Evolutionary conservation across 768 basidiomycete species (phyloP), one percentile per base, ranked within the genome.

Genomic region (Pleurotus cornucopiae): DNA sequence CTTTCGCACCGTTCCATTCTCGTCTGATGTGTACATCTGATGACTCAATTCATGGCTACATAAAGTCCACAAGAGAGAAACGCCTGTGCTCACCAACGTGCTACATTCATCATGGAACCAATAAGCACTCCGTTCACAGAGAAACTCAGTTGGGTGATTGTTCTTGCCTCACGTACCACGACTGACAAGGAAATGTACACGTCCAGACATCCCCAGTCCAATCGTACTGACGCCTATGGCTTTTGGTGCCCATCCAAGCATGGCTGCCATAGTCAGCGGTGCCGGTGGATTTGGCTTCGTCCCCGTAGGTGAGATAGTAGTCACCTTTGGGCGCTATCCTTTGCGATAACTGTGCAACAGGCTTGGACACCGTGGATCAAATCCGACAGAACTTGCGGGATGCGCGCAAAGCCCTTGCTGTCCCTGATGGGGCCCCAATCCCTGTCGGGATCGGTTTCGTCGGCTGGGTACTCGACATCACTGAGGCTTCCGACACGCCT

Each of bases 201-300:
- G 12, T 40, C 20, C 20, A 83, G 82, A 69, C 43, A 63, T 80
- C 38, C 65, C 68, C 6, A 68, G 72, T 3, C 85, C 86, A 14
- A 67, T 86, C n/a, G 65, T 86, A 5, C 71, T 72, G 2, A 77
- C 83, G 2, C 79, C 85, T 0, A 87, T 86, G 85, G 75, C 76
- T 0, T 75, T 73, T 7, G 83, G 63, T 0, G 41, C 63, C 1
- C 64, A 61, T 5, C 61, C 60, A 2, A 63, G 63, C 26, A 57
- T 67, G 12, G 75, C 76, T 6, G 73, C 76, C 1, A 71, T 75
- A 20, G 81, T 83, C 23, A 73, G 73, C 18, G 69, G 68, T 1
- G 82, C 70, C 1, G 84, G 85, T 13, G 85, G 77, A 0, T 77
- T 85, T 41, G 84, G 82, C 0, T 81, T 84, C 59, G 56, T 84